phyloP scores from a whole-genome alignment of 768 basidiomycete genomes.

The Suillus decipiens region DNA sequence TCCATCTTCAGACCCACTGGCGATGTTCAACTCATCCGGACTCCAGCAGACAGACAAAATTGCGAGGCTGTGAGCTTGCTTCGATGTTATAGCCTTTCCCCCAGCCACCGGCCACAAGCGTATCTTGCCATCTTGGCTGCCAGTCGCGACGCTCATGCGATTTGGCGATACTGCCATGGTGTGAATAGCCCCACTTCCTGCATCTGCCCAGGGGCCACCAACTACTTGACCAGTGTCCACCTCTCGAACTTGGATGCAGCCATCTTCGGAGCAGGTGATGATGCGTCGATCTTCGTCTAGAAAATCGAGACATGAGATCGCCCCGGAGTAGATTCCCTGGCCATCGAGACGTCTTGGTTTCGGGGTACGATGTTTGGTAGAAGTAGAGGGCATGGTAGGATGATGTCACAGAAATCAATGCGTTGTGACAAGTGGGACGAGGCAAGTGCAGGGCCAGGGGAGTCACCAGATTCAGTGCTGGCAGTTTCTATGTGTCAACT shows the following conservation, averaged over 20 bases:
- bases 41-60: conserved; percentile 1
- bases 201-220: neutral
- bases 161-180: neutral
- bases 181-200: neutral
- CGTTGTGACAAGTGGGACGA: neutral
- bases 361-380: too few species aligned
- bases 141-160: neutral
- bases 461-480: neutral
- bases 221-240: neutral
- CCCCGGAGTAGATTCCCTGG: neutral
- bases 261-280: neutral
- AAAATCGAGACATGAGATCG: neutral
- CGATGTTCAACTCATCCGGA: neutral
- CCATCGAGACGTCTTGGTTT: neutral
- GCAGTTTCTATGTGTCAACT: neutral
- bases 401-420: neutral
- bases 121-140: conserved; percentile 1
- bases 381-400: neutral
- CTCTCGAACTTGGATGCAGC: neutral
- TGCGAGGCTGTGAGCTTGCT: neutral
- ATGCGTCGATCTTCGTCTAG: neutral
- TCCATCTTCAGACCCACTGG: conserved; percentile 6
- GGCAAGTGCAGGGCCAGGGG: neutral
- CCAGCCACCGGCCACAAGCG: neutral
- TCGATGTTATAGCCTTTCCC: neutral